Evolutionary conservation across 2,329 filamentous ascomycete species (phyloP).

Genomic region (Lanzia echinophila): DNA sequence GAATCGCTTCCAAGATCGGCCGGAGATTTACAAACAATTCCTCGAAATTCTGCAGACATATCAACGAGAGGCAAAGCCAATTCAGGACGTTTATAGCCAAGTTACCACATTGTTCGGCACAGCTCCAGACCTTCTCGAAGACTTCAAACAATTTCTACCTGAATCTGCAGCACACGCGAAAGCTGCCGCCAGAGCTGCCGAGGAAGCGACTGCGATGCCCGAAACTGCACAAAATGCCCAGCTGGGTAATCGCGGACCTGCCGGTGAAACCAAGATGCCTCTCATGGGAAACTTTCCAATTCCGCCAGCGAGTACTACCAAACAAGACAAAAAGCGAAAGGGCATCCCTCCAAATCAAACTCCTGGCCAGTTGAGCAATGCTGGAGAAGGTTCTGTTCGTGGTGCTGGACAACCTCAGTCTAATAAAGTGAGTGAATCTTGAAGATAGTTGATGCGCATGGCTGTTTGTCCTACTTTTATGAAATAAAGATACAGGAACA

Average conservation of each 20-base stretch:
- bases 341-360: constrained; percentile 38
- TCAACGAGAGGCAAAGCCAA: constrained; percentile 94
- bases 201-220: constrained; percentile 49
- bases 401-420: constrained; percentile 26
- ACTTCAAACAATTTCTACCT: constrained; percentile 97
- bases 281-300: constrained; percentile 93
- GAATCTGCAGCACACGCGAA: constrained; percentile 73
- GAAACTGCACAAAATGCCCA: constrained; percentile 44
- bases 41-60: constrained; percentile 97
- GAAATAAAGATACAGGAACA: too few species aligned
- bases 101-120: constrained; percentile 91
- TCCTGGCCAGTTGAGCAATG: constrained; percentile 22
- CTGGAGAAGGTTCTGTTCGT: constrained; percentile 23
- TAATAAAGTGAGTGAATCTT: constrained; percentile 42
- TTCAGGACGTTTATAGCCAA: constrained; percentile 96
- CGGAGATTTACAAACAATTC: constrained; percentile 99
- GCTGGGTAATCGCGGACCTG: constrained; percentile 35
- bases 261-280: constrained; percentile 65
- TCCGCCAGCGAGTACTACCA: constrained; percentile 63
- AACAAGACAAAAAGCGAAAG: constrained; percentile 77
- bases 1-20: constrained; percentile 95
- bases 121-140: constrained; percentile 89
- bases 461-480: too few species aligned
- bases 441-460: not conserved
- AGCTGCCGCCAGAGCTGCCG: constrained; percentile 53